Evolutionary conservation across 257 asterid genomes (phyloP).

Genomic region (Vinca minor): DNA sequence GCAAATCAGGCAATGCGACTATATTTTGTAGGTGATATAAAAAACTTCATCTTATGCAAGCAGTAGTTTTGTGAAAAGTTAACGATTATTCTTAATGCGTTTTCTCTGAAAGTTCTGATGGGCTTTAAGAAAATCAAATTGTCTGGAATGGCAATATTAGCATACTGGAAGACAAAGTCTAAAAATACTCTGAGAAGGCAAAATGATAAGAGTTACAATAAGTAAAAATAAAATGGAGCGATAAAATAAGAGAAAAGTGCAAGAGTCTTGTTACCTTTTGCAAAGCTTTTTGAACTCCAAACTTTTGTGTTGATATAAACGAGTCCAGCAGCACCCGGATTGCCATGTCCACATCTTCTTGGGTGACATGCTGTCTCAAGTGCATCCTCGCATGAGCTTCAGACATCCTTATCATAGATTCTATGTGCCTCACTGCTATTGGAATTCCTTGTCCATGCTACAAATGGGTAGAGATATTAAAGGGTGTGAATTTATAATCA

Average conservation of each 20-base stretch:
- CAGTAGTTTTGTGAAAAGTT: neutral
- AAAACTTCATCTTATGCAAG: too few relatives aligned
- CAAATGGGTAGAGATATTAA: slow-evolving; percentile 14
- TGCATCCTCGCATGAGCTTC: slow-evolving; percentile 99
- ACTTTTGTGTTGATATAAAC: slow-evolving; percentile 87
- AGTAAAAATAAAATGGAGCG: neutral
- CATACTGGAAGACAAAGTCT: neutral
- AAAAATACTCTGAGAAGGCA: neutral
- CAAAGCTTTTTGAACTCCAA: slow-evolving; percentile 91
- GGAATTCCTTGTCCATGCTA: slow-evolving; percentile 96
- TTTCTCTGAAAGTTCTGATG: neutral
- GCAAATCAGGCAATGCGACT: too few relatives aligned
- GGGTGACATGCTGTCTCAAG: slow-evolving; percentile 87
- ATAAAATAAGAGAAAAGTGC: neutral
- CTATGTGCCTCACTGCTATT: slow-evolving; percentile 93
- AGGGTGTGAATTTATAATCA: neutral
- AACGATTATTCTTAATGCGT: neutral
- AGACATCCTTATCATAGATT: slow-evolving; percentile 97
- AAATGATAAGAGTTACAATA: neutral
- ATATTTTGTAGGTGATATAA: too few relatives aligned
- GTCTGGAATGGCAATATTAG: neutral
- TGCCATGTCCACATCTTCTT: slow-evolving; percentile 98
- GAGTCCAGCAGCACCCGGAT: slow-evolving; percentile 84
- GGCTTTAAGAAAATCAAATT: neutral
- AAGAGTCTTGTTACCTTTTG: slow-evolving; percentile 50